Conservation (phyloP, 1,284 basidiomycete genomes). For the Melanopsichium pennsylvanicum region DNA sequence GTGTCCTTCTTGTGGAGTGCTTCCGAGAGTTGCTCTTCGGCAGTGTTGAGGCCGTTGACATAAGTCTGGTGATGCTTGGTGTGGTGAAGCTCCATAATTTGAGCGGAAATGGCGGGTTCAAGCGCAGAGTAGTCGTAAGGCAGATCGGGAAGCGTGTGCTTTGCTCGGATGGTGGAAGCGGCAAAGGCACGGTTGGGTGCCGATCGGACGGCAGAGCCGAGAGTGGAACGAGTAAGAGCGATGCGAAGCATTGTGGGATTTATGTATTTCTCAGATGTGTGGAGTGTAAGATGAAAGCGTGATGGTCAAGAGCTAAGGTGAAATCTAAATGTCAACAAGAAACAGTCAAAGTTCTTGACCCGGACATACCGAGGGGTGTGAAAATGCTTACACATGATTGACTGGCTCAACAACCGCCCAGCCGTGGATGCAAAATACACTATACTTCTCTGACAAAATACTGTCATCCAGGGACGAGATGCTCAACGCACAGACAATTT, state of each 20-base stretch:
- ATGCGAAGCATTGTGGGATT: constrained; percentile 44
- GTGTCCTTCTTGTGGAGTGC: constrained; percentile 57
- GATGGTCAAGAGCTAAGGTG: constrained; percentile 1
- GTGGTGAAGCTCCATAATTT: constrained; percentile 66
- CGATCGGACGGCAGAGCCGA: constrained; percentile 13
- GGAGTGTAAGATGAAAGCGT: too few relatives aligned
- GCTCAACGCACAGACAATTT: too few relatives aligned
- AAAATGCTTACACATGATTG: too few relatives aligned
- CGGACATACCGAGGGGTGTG: too few relatives aligned
- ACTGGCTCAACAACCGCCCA: too few relatives aligned
- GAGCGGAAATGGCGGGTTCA: constrained; percentile 60
- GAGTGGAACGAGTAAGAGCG: constrained; percentile 38
- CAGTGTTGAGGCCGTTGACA: constrained; percentile 62
- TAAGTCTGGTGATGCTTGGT: constrained; percentile 65
- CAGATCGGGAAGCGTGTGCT: constrained; percentile 66
- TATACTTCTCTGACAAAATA: too few relatives aligned
- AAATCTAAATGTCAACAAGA: too few relatives aligned
- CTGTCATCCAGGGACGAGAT: too few relatives aligned
- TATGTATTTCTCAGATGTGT: too few relatives aligned
- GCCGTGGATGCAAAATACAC: too few relatives aligned
- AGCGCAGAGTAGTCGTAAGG: constrained; percentile 63
- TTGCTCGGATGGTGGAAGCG: constrained; percentile 43
- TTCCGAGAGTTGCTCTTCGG: constrained; percentile 58
- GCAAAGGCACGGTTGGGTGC: constrained; percentile 8
- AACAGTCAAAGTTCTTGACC: too few relatives aligned